A percentile compares a stretch with the other conserved stretches of the same genome.
phyloP scores from a whole-genome alignment of 2,329 filamentous ascomycete genomes.

The Stachybotrys elegans region DNA sequence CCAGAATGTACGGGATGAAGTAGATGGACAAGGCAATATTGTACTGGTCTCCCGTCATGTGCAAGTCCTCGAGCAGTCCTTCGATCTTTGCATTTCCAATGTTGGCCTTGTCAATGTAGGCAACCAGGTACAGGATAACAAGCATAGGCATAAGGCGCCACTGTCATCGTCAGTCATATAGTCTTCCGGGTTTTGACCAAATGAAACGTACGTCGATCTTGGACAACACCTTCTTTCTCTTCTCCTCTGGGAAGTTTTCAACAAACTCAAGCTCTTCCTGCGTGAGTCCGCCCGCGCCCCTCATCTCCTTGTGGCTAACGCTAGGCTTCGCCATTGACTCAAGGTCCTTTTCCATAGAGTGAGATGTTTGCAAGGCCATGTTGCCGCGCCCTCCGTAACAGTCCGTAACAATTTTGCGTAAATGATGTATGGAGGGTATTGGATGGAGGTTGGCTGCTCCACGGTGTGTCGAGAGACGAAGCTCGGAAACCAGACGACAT shows the following conservation, averaged over 20 bases:
- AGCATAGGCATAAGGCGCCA: conserved; percentile 34
- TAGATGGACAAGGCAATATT: conserved; percentile 24
- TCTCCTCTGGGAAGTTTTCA: conserved; percentile 13
- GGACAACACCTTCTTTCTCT: conserved; percentile 14
- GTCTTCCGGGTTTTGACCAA: background rate
- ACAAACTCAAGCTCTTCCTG: conserved; percentile 15
- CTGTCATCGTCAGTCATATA: background rate
- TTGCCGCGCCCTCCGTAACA: too few relatives aligned
- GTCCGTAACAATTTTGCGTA: too few relatives aligned
- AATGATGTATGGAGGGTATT: too few relatives aligned
- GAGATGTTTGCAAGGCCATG: too few relatives aligned
- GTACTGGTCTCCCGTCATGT: conserved; percentile 43
- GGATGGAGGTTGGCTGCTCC: too few relatives aligned
- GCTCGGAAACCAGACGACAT: too few relatives aligned
- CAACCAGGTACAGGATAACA: conserved; percentile 50
- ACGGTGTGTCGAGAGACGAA: too few relatives aligned
- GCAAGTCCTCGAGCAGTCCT: conserved; percentile 18
- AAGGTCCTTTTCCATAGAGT: too few relatives aligned
- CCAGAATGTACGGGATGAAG: background rate
- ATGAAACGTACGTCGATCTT: conserved; percentile 12
- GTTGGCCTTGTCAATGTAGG: conserved; percentile 50
- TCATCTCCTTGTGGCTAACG: too few relatives aligned
- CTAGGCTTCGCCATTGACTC: too few relatives aligned
- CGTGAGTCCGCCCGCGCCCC: conserved; percentile 7
- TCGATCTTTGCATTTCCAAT: conserved; percentile 44